These are phyloP conservation scores for Phaeosphaeria sp. DNA, from an alignment of 2,329 filamentous ascomycete genomes.

Conservation along the genomic window DNA sequence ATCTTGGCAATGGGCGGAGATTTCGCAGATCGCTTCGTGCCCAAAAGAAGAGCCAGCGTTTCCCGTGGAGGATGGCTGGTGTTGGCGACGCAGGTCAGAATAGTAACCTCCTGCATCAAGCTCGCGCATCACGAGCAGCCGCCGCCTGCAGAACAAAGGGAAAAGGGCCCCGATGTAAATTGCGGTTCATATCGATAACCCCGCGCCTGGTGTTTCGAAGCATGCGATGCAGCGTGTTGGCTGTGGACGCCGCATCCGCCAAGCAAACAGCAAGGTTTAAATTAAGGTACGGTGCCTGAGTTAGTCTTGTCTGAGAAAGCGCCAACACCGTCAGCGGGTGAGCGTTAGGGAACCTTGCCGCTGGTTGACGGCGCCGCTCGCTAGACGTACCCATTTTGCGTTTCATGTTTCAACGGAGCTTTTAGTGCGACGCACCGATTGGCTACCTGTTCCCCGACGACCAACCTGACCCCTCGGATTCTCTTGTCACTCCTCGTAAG, in stretches of 20 bases:
- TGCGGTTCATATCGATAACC: constrained; percentile 11
- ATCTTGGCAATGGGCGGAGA: constrained; percentile 22
- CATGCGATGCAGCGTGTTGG: not conserved
- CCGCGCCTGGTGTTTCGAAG: constrained; percentile 15
- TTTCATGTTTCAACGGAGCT: constrained; percentile 39
- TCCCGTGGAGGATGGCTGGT: not conserved
- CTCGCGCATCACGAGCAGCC: constrained; percentile 7
- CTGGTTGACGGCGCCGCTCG: constrained; percentile 19
- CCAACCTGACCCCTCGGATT: constrained; percentile 28
- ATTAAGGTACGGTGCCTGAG: constrained; percentile 40
- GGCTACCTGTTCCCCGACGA: constrained; percentile 23
- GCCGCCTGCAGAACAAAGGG: constrained; percentile 6
- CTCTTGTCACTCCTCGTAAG: constrained; percentile 18
- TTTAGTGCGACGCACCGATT: constrained; percentile 25
- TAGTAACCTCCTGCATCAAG: constrained; percentile 10
- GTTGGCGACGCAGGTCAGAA: not conserved
- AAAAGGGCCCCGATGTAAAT: constrained; percentile 2
- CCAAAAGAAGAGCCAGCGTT: constrained; percentile 17
- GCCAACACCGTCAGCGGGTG: constrained; percentile 31
- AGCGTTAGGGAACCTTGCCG: too few species aligned
- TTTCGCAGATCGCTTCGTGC: constrained; percentile 14
- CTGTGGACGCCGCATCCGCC: constrained; percentile 9
- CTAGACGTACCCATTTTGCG: constrained; percentile 29
- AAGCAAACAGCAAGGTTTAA: constrained; percentile 15
- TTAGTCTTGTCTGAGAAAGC: constrained; percentile 35